Conservation (phyloP, 257 asterid species). For the Lantana camara region DNA sequence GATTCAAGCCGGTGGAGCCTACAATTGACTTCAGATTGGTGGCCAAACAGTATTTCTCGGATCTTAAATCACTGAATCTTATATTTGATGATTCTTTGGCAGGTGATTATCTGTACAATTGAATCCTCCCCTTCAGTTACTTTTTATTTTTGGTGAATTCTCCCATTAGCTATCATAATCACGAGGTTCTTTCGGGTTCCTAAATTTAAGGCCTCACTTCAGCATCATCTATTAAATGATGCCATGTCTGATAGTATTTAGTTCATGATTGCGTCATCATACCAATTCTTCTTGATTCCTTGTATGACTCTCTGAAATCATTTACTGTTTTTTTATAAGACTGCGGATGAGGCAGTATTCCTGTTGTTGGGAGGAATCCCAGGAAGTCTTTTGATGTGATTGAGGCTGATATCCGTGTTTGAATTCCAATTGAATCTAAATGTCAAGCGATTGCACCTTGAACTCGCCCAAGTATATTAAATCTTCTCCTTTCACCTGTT, state of each 20-base stretch:
- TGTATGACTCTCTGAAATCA: not conserved
- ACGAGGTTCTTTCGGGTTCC: slow-evolving; percentile 17
- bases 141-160: slow-evolving; percentile 14
- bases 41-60: slow-evolving; percentile 88
- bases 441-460: not conserved
- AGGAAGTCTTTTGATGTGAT: too few relatives aligned
- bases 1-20: slow-evolving; percentile 70
- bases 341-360: too few relatives aligned
- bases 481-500: not conserved
- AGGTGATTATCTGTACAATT: slow-evolving; percentile 50
- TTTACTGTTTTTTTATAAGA: too few relatives aligned
- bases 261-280: not conserved
- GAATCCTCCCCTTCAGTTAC: slow-evolving; percentile 18
- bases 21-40: slow-evolving; percentile 70
- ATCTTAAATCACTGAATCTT: slow-evolving; percentile 68
- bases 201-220: slow-evolving; percentile 8
- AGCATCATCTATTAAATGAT: slow-evolving; percentile 22
- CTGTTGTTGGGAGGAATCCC: too few relatives aligned
- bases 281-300: slow-evolving; percentile 8
- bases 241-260: slow-evolving; percentile 12
- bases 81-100: slow-evolving; percentile 77
- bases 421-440: not conserved
- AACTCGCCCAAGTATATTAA: not conserved
- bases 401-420: too few relatives aligned
- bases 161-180: slow-evolving; percentile 16